Evolutionary conservation across 2,329 filamentous ascomycete species (phyloP).

Genomic region (Pestalotiopsis sp.): DNA sequence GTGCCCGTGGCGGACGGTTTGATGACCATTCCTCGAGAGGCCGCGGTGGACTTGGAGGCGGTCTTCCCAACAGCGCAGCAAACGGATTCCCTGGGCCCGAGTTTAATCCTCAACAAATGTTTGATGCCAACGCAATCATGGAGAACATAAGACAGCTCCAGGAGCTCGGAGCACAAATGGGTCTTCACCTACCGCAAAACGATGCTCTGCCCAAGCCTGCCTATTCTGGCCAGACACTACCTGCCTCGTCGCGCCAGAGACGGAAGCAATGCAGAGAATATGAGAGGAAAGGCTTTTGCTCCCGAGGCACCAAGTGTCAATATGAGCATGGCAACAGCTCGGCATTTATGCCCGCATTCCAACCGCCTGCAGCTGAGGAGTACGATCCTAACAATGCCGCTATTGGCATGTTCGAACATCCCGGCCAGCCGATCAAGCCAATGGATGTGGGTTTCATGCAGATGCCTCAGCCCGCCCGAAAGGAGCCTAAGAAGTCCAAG

Average conservation of each 20-base stretch:
- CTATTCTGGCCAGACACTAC: constrained; percentile 26
- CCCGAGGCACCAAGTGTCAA: constrained; percentile 66
- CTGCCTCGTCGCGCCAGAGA: constrained; percentile 33
- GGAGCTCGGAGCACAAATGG: constrained; percentile 54
- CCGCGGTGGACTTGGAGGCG: constrained; percentile 13
- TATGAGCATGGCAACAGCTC: constrained; percentile 69
- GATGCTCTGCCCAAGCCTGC: constrained; percentile 34
- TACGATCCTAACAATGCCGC: constrained; percentile 63
- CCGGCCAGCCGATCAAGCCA: constrained; percentile 12
- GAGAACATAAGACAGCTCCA: constrained; percentile 65
- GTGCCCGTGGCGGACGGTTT: constrained; percentile 36
- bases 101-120: constrained; percentile 26
- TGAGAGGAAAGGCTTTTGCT: constrained; percentile 73
- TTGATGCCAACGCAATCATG: constrained; percentile 63
- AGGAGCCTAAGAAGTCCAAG: constrained; percentile 39
- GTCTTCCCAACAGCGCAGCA: background rate
- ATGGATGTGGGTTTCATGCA: constrained; percentile 17
- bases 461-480: constrained; percentile 26
- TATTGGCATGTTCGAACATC: constrained; percentile 22
- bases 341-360: constrained; percentile 37
- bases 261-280: constrained; percentile 68
- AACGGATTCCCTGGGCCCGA: constrained; percentile 10
- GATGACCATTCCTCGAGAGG: constrained; percentile 36
- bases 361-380: constrained; percentile 43
- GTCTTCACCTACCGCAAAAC: constrained; percentile 48